phyloP scores from a whole-genome alignment of 108 stramenopile species.

The Skeletonema menzelii region DNA sequence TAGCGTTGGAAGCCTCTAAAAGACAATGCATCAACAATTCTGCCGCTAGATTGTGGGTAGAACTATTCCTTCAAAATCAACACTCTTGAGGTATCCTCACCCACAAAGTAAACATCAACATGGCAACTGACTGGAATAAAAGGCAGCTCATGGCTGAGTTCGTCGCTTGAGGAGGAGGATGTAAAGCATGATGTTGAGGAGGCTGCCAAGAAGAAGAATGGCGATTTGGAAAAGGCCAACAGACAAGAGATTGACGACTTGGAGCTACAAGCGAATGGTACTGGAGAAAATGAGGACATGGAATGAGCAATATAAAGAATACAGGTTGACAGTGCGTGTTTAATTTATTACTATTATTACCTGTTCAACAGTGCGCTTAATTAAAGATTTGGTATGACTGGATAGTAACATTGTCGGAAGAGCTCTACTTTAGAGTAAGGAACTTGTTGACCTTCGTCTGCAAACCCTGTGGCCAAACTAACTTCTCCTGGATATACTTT shows the following conservation, averaged over 20 bases:
- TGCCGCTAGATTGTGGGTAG: too few species aligned
- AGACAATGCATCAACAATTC: too few species aligned
- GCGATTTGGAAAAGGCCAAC: not conserved
- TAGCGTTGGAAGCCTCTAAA: too few species aligned
- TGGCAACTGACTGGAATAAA: not conserved
- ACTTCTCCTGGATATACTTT: constrained; percentile 60
- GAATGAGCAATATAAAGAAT: not conserved
- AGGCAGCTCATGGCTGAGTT: constrained; percentile 21
- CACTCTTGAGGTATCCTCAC: too few species aligned
- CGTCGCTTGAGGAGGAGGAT: constrained; percentile 4
- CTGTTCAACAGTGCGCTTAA: not conserved
- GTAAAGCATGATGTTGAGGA: not conserved
- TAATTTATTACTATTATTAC: too few species aligned
- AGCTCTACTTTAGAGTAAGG: constrained; percentile 17
- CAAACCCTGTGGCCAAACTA: constrained; percentile 64
- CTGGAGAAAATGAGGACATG: not conserved
- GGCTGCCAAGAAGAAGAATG: not conserved
- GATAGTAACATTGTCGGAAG: not conserved
- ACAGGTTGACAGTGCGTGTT: not conserved
- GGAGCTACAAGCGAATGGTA: not conserved
- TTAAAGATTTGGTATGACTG: not conserved
- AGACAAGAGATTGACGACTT: not conserved
- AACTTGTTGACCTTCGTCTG: constrained; percentile 62
- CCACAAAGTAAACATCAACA: not conserved
- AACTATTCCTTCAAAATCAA: too few species aligned